phyloP scores from a whole-genome alignment of 148 eudicot genomes.

The Tetragonia tetragonoides region DNA sequence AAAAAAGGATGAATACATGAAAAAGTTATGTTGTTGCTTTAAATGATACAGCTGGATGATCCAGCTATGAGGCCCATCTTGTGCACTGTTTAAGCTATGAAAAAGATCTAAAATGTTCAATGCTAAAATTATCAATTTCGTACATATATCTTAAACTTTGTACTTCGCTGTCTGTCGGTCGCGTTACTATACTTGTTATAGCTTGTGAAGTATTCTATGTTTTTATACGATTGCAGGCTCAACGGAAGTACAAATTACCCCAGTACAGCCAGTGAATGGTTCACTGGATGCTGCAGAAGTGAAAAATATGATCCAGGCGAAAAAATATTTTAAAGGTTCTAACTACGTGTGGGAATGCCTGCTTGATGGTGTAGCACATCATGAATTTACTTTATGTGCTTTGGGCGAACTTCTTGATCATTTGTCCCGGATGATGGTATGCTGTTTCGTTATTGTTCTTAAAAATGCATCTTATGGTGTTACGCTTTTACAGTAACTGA shows the following conservation, averaged over 20 bases:
- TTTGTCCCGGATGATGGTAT: conserved; percentile 78
- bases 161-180: not conserved
- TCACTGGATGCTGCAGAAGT: conserved; percentile 60
- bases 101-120: not conserved
- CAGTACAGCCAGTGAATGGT: conserved; percentile 46
- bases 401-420: conserved; percentile 81
- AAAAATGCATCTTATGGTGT: conserved; percentile 1
- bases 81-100: not conserved
- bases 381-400: conserved; percentile 70
- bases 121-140: not conserved
- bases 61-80: not conserved
- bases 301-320: conserved; percentile 52
- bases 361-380: conserved; percentile 51
- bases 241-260: conserved; percentile 47
- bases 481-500: not conserved
- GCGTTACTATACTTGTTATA: not conserved
- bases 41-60: not conserved
- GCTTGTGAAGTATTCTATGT: not conserved
- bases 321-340: conserved; percentile 72
- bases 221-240: conserved; percentile 47
- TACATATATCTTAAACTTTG: not conserved
- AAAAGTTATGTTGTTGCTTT: not conserved
- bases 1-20: not conserved
- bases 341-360: conserved; percentile 46
- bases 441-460: not conserved